Conservation (phyloP, 2,329 filamentous ascomycete genomes). For the Exophiala sideris region DNA sequence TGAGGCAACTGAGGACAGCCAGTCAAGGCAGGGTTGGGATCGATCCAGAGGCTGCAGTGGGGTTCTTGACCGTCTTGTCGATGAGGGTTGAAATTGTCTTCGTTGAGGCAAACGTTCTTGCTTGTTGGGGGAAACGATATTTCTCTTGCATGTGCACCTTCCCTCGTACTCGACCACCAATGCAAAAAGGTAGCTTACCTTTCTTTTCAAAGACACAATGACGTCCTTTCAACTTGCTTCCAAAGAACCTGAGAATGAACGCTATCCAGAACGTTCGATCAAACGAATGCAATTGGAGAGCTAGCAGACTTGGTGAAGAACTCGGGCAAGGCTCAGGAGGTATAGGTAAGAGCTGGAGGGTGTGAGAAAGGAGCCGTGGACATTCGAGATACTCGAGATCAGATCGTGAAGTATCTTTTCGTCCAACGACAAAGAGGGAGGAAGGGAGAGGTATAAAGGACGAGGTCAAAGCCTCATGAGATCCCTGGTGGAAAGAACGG, state of each 20-base stretch:
- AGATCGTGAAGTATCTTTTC: conserved; percentile 24
- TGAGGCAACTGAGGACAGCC: background rate
- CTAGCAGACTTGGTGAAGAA: conserved; percentile 6
- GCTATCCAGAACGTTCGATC: conserved; percentile 26
- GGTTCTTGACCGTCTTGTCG: background rate
- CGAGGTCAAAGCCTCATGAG: conserved; percentile 23
- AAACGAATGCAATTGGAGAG: conserved; percentile 22
- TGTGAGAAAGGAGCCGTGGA: conserved; percentile 24
- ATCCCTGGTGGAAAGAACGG: conserved; percentile 11
- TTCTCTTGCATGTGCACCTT: background rate
- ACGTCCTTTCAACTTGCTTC: conserved; percentile 2
- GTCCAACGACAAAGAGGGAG: conserved; percentile 23
- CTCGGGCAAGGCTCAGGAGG: conserved; percentile 22
- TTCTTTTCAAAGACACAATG: conserved; percentile 3
- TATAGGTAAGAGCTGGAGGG: conserved; percentile 13
- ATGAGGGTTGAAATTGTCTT: background rate
- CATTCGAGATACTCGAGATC: conserved; percentile 24
- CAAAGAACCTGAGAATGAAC: conserved; percentile 17
- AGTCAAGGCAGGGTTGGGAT: background rate
- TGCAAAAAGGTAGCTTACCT: background rate
- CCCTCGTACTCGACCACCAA: background rate
- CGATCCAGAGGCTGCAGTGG: background rate
- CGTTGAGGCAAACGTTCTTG: background rate
- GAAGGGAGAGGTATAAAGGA: conserved; percentile 20
- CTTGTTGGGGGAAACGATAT: background rate